Conservation (phyloP, 1,284 basidiomycete genomes). For the Pascua guehoae region DNA sequence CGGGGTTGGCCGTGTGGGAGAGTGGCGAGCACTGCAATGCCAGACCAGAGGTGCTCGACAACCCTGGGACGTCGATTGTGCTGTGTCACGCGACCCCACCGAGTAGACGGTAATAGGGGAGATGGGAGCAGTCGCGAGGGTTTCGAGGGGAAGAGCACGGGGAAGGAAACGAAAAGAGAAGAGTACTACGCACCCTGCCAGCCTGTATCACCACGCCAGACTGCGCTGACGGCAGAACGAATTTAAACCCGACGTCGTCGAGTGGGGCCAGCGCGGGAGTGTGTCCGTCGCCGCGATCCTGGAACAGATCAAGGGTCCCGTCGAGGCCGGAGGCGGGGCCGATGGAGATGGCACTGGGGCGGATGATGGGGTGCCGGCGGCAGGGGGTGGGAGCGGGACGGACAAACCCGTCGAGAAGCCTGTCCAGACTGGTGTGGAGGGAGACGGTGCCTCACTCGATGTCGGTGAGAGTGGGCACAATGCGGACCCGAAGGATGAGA, state of each 20-base stretch:
- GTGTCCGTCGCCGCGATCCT: constrained; percentile 41
- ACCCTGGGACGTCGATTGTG: no score
- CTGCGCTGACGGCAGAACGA: constrained; percentile 28
- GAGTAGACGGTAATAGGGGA: no score
- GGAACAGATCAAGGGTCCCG: constrained; percentile 31
- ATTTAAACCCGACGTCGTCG: constrained; percentile 48
- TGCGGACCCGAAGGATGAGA: constrained; percentile 17
- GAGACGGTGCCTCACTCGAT: neutral
- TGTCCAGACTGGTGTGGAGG: neutral
- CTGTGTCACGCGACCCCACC: no score
- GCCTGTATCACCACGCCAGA: neutral
- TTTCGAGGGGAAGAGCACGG: no score
- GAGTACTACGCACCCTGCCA: no score
- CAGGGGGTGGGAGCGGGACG: neutral
- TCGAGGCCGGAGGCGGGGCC: neutral
- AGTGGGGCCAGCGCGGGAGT: constrained; percentile 46
- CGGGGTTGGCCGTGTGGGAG: neutral
- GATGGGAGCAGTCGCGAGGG: no score
- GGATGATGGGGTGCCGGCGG: neutral
- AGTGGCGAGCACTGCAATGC: neutral
- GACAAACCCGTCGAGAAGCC: neutral
- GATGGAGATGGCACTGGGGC: constrained; percentile 5
- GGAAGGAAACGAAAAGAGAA: no score
- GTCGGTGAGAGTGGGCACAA: neutral
- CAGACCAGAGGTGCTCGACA: neutral